Base-by-base conservation (phyloP, 257 asterid genomes). In the Capsicum chinense region DNA sequence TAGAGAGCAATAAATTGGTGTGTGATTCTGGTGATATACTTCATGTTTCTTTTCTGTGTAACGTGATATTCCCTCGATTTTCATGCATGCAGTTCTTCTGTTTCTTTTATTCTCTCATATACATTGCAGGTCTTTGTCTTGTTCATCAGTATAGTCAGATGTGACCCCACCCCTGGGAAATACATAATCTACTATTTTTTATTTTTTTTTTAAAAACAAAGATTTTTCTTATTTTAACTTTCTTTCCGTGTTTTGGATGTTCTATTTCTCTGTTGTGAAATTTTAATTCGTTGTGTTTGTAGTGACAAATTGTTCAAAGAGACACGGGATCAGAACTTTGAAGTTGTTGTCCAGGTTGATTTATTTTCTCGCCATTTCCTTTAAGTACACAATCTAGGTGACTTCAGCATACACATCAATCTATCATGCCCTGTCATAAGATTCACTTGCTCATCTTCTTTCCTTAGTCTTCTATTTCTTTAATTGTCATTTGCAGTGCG, bases 221-320 rank as follows among this genome's bases (percentile, higher is more conserved):
- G 48, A 26, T 26, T 76, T 56, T 15, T 54, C 62, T 7, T 13
- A 52, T 26, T 26, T 76, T 76, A 21, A 48, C 42, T 8, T 48
- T 48, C 44, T 48, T 44, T 47, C 4, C 0, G 7, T 33, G 60
- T 3, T 42, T 11, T 19, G 19, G 3, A 19, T 26, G 9, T 73
- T 73, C 11, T 21, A 48, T 48, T 73, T 73, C 60, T 73, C 60
- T 19, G 42, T 73, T 76, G 15, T 76, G 81, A 76, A 76, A 56
- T 52, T 3, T 54, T 5, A 26, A 50, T 50, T 50, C 26, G 6
- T 21, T 7, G 58, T 13, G 52, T 73, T 54, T 89, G 91, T 86
- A 97, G 99, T 85, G 98, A 97, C 97, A 97, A 97, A 88, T 90
- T 97, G 87, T 95, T 92, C 93, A 97, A 95, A 85, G 99, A 97